phyloP scores from a whole-genome alignment of 192 early-diverging fungal species.

The Pilaira anomala region DNA sequence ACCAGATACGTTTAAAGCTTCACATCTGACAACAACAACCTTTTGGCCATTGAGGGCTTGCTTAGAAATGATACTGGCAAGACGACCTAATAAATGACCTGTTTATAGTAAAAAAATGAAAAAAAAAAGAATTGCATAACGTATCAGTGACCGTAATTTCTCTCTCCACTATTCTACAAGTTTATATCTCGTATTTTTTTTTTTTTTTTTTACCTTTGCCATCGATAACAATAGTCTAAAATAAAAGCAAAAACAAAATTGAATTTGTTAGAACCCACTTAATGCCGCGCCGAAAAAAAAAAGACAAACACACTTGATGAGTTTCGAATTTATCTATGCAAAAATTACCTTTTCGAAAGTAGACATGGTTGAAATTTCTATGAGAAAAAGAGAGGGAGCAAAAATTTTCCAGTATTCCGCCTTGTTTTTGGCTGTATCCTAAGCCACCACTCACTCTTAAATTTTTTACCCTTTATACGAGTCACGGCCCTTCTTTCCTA shows the following conservation, averaged over 20 bases:
- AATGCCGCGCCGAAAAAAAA: not conserved
- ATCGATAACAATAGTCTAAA: slow-evolving; percentile 96
- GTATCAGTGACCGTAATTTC: too few relatives aligned
- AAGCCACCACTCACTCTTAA: too few relatives aligned
- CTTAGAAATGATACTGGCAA: slow-evolving; percentile 97
- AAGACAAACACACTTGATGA: not conserved
- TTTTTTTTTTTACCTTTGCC: slow-evolving; percentile 64
- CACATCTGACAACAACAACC: slow-evolving; percentile 96
- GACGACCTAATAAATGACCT: slow-evolving; percentile 93
- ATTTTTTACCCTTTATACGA: too few relatives aligned
- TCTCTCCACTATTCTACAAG: too few relatives aligned
- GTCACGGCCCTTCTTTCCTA: too few relatives aligned
- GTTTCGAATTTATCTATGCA: not conserved
- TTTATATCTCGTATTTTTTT: too few relatives aligned
- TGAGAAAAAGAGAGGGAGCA: not conserved
- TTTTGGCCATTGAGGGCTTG: slow-evolving; percentile 96
- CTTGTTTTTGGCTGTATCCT: too few relatives aligned
- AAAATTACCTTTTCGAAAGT: slow-evolving; percentile 1
- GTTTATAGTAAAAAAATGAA: too few relatives aligned
- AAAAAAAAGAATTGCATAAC: too few relatives aligned
- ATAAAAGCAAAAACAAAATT: not conserved
- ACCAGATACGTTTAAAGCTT: slow-evolving; percentile 98
- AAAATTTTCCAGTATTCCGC: not conserved
- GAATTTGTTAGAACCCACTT: not conserved
- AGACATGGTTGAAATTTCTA: not conserved